Conservation (phyloP, 345 rosid species). For the Sapria himalayana region DNA sequence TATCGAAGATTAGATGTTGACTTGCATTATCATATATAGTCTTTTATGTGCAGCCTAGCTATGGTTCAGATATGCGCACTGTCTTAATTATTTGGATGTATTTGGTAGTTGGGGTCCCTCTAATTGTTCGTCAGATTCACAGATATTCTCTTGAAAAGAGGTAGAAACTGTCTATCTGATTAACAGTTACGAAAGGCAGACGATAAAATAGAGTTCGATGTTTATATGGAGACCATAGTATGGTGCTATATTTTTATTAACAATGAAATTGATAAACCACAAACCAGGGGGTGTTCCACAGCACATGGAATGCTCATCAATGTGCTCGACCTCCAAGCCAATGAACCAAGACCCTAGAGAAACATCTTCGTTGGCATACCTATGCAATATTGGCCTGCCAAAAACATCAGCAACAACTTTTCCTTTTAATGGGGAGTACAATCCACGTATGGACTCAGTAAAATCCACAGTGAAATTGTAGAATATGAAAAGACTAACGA, state of each 20-base stretch:
- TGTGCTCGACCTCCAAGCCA: constrained; percentile 72
- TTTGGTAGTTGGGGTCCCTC: not conserved
- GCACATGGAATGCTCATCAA: constrained; percentile 67
- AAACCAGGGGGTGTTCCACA: constrained; percentile 78
- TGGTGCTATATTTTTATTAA: not conserved
- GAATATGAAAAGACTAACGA: constrained; percentile 16
- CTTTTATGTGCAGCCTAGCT: not conserved
- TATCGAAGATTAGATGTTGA: too few species aligned
- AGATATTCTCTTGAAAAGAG: too few species aligned
- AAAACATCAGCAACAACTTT: not conserved
- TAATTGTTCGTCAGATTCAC: too few species aligned
- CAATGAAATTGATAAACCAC: not conserved
- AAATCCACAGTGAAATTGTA: too few species aligned
- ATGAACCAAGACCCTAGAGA: constrained; percentile 69
- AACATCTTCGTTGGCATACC: constrained; percentile 88
- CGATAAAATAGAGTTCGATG: too few species aligned
- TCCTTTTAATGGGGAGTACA: not conserved
- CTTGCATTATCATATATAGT: not conserved
- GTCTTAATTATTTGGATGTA: too few species aligned
- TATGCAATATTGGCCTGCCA: constrained; percentile 52
- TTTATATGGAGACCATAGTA: too few species aligned
- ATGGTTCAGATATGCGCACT: too few species aligned
- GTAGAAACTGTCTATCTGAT: too few species aligned
- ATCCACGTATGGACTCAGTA: not conserved
- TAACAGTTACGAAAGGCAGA: too few species aligned